Base-by-base conservation (phyloP, 257 asterid genomes). In the Leonotis leonurus region DNA sequence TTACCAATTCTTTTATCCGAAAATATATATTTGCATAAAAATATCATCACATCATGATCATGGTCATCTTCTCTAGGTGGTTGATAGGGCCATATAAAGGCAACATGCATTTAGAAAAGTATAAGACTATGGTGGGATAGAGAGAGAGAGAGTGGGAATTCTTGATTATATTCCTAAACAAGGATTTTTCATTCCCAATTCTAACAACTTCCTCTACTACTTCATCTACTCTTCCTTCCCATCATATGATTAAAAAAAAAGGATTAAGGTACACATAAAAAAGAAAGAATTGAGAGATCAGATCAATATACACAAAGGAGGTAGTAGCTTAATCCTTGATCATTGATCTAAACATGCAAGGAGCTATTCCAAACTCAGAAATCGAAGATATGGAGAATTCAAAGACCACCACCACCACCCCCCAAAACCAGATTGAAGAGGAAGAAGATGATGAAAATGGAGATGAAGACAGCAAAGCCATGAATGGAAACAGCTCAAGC, bases 151-250 rank as follows among this genome's bases (percentile, higher is more conserved):
- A 65, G 76, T 67, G 74, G 41, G 79, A 70, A 70, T 72, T 78
- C 73, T 80, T 80, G 75, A 78, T 78, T 84, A 77, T 71, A 79
- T 77, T 70, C 78, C 70, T 49, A 70, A 74, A 74, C 70, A 74
- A 80, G 77, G 39, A 71, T 59, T 78, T 80, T 78, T 83, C 86
- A 78, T 90, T 90, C 90, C 96, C 83, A 90, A 81, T 83, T 83
- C 84, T 62, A 80, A 76, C 93, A 78, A 83, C 88, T 85, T 80
- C 78, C 78, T 70, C 73, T 51, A 65, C 75, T 75, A 83, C 67
- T 68, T 62, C 80, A 70, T 76, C 89, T 64, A 66, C 80, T 74
- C 75, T 65, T 50, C 53, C 54, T 52, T 65, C 48, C 63, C 53
- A 67, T 54, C 64, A 46, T 1, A 25, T 25, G 27, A 5, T 3